phyloP scores from a whole-genome alignment of 2,329 filamentous ascomycete species.

The Neonectria neomacrospora region DNA sequence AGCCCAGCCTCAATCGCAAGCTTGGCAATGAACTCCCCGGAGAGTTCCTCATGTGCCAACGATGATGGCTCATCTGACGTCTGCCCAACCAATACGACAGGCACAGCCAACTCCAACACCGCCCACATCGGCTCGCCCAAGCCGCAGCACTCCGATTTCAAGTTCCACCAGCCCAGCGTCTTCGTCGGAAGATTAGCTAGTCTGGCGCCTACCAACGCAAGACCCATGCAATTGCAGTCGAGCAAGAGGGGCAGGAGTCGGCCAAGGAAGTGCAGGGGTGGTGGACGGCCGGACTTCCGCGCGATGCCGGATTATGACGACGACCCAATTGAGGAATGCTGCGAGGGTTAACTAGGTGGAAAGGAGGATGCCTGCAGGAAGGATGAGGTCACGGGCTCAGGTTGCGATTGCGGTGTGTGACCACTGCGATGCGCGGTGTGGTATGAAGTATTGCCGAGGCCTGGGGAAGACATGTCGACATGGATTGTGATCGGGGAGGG shows the following conservation, averaged over 20 bases:
- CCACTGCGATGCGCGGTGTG: neutral
- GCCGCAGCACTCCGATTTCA: slow-evolving; percentile 36
- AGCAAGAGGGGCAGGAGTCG: slow-evolving; percentile 29
- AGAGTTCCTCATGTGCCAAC: slow-evolving; percentile 1
- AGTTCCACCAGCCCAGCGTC: slow-evolving; percentile 46
- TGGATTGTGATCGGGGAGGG: slow-evolving; percentile 15
- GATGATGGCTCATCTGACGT: slow-evolving; percentile 15
- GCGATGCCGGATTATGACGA: slow-evolving; percentile 47
- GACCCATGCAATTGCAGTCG: slow-evolving; percentile 11
- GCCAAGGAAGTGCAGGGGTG: slow-evolving; percentile 34
- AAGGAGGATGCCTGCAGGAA: slow-evolving; percentile 10
- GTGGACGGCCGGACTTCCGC: slow-evolving; percentile 48
- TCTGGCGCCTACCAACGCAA: slow-evolving; percentile 9
- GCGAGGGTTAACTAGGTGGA: slow-evolving; percentile 17
- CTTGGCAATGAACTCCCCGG: slow-evolving; percentile 5
- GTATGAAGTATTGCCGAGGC: neutral
- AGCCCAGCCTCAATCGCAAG: neutral
- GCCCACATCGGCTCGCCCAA: slow-evolving; percentile 33
- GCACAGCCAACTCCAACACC: slow-evolving; percentile 26
- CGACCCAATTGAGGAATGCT: slow-evolving; percentile 49
- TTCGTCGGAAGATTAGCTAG: slow-evolving; percentile 48
- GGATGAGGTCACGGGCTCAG: slow-evolving; percentile 14
- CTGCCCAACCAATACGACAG: slow-evolving; percentile 16
- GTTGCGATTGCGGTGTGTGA: slow-evolving; percentile 21
- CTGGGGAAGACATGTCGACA: slow-evolving; percentile 8